A percentile compares a stretch with the other conserved stretches of the same genome.
phyloP scores from a whole-genome alignment of 1,139 yeast species.

The Nakaseomyces sp. region DNA sequence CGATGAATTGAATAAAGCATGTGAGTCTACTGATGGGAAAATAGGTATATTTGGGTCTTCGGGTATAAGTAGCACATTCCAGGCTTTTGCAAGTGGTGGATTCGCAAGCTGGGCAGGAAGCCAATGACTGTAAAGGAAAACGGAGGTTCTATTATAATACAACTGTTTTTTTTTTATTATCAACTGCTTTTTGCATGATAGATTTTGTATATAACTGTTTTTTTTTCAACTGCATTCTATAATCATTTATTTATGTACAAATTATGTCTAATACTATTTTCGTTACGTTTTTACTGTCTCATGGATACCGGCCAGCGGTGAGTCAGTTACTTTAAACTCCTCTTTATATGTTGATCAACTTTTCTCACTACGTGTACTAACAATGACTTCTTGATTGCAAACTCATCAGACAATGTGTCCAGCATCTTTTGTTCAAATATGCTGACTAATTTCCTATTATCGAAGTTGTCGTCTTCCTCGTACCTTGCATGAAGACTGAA shows the following conservation, averaged over 20 bases:
- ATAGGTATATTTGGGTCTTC: constrained; percentile 16
- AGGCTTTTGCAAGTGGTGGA: constrained; percentile 27
- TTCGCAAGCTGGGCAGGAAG: constrained; percentile 30
- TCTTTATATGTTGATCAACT: constrained; percentile 11
- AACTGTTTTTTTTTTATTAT: no score
- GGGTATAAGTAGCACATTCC: constrained; percentile 25
- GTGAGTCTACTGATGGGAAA: constrained; percentile 21
- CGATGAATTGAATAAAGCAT: constrained; percentile 30
- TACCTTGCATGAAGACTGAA: neutral
- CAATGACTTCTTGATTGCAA: constrained; percentile 14
- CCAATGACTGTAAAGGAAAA: no score
- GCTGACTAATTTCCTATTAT: constrained; percentile 10
- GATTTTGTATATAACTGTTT: neutral
- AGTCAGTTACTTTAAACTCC: neutral
- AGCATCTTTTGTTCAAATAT: constrained; percentile 15
- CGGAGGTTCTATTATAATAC: no score
- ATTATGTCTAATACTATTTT: no score
- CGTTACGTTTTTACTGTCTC: no score
- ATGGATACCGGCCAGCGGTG: neutral
- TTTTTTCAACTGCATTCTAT: neutral
- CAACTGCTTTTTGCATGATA: neutral
- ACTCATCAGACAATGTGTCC: constrained; percentile 13
- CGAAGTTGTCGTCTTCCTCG: constrained; percentile 4
- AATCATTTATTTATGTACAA: no score
- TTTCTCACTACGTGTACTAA: constrained; percentile 11